Evolutionary conservation across 2,329 filamentous ascomycete species (phyloP), one percentile per base, ranked within the genome.

Genomic region (Colletotrichum liaoningense): DNA sequence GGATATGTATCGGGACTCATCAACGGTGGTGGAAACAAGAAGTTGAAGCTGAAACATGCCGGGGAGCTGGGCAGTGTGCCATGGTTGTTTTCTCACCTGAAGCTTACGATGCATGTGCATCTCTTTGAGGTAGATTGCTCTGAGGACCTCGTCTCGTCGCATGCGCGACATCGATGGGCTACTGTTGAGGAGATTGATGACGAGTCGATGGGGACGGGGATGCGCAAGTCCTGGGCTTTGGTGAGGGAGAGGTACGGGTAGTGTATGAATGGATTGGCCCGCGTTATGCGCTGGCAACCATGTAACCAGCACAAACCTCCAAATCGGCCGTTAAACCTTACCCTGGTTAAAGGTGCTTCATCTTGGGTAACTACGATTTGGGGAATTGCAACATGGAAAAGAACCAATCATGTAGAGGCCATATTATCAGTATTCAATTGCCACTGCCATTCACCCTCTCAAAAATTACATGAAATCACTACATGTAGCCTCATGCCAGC

Each of bases 141-240:
- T 0, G 66, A 64, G 1, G 55, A 49, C 7, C 58, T 7, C 14
- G 54, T 11, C 30, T 63, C 52, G 68, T 46, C 49, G 67, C 9
- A 70, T 72, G 56, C 58, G 24, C 49, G 63, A 33, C 72, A 70
- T 24, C 81, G 81, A 33, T 88, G 86, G 83, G 82, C 83, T 1
- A 81, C 82, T 28, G 79, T 79, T 1, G 77, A 79, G 3, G 81
- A 83, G 8, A 81, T 88, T 1, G 87, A 89, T 2, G 77, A 76
- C 1, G 86, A 88, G 77, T 88, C 87, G 0, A 90, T 90, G 88
- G 88, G 88, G 0, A 90, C 88, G 0, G 88, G 88, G 0, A 90
- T 90, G 88, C 83, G 86, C 49, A 89, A 88, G 76, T 90, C 88
- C 77, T 90, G 88, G 88, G 79, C 83, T 2, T 78, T 89, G 64